Conservation (phyloP, 495 filamentous ascomycete genomes). For the Symbiotaphrina buchneri region DNA sequence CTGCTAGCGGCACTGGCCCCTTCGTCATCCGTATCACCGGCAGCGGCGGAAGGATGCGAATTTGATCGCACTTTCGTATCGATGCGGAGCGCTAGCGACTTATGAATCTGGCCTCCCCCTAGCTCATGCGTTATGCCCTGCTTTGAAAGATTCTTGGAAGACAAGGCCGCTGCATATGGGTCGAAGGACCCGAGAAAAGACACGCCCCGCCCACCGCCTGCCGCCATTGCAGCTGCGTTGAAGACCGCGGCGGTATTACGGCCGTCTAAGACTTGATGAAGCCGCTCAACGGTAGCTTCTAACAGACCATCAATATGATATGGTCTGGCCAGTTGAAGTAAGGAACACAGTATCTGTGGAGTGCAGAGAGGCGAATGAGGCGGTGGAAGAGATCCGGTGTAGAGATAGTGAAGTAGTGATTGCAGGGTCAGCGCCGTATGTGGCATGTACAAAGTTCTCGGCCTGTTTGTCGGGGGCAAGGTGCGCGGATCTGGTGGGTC, state of each 20-base stretch:
- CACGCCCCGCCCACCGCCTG: constrained; percentile 60
- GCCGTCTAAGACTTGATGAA: constrained; percentile 77
- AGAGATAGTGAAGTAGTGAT: constrained; percentile 75
- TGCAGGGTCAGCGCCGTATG: constrained; percentile 77
- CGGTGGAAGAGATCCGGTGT: constrained; percentile 69
- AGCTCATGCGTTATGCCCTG: too few species aligned
- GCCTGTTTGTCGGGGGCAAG: constrained; percentile 47
- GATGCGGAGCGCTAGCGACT: too few species aligned
- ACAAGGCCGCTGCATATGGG: too few species aligned
- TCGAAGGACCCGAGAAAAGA: constrained; percentile 8
- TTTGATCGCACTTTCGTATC: background rate
- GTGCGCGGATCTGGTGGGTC: constrained; percentile 17
- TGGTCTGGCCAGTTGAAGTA: constrained; percentile 81
- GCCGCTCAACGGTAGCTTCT: constrained; percentile 74
- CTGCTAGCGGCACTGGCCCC: background rate
- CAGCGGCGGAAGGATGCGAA: background rate
- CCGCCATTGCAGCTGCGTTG: constrained; percentile 96
- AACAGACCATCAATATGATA: constrained; percentile 84
- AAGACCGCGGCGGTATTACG: constrained; percentile 92
- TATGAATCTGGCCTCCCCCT: too few species aligned
- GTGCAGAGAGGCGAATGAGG: constrained; percentile 61
- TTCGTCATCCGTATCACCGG: background rate
- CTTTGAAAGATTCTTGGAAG: too few species aligned
- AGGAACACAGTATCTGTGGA: constrained; percentile 83
- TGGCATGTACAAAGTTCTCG: constrained; percentile 75